Conservation (phyloP, 2,329 filamentous ascomycete genomes). For the Colletotrichum sp. region DNA sequence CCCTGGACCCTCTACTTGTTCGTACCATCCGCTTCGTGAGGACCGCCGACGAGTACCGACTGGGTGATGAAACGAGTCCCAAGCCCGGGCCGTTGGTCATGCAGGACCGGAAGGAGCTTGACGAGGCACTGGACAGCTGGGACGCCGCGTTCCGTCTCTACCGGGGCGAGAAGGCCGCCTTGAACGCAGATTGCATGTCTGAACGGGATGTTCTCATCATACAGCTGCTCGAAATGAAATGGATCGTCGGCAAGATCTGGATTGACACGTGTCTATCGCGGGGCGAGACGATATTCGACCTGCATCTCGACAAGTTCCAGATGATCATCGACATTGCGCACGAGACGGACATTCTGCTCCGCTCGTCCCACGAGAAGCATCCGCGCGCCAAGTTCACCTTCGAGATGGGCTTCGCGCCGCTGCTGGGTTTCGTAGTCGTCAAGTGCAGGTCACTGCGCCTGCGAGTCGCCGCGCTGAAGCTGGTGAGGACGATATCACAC, state of each 20-base stretch:
- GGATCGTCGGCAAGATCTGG: slow-evolving; percentile 38
- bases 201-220: slow-evolving; percentile 1
- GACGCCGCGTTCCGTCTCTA: slow-evolving; percentile 25
- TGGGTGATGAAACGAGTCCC: slow-evolving; percentile 6
- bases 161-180: not conserved
- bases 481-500: slow-evolving; percentile 34
- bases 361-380: not conserved
- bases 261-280: slow-evolving; percentile 29
- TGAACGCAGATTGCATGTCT: not conserved
- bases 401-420: slow-evolving; percentile 43
- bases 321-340: slow-evolving; percentile 32
- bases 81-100: slow-evolving; percentile 22
- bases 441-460: slow-evolving; percentile 43
- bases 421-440: slow-evolving; percentile 40
- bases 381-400: slow-evolving; percentile 39
- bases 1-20: slow-evolving; percentile 30
- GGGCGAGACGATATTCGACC: slow-evolving; percentile 40
- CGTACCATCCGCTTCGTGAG: slow-evolving; percentile 35
- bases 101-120: slow-evolving; percentile 26
- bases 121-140: slow-evolving; percentile 32
- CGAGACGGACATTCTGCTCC: slow-evolving; percentile 7
- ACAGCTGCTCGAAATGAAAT: slow-evolving; percentile 33
- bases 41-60: slow-evolving; percentile 29
- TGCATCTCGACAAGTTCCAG: slow-evolving; percentile 30
- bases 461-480: slow-evolving; percentile 35